These are phyloP conservation scores for Neolentinus lepideus DNA, from an alignment of 1,284 basidiomycete genomes.

Conservation along the genomic window DNA sequence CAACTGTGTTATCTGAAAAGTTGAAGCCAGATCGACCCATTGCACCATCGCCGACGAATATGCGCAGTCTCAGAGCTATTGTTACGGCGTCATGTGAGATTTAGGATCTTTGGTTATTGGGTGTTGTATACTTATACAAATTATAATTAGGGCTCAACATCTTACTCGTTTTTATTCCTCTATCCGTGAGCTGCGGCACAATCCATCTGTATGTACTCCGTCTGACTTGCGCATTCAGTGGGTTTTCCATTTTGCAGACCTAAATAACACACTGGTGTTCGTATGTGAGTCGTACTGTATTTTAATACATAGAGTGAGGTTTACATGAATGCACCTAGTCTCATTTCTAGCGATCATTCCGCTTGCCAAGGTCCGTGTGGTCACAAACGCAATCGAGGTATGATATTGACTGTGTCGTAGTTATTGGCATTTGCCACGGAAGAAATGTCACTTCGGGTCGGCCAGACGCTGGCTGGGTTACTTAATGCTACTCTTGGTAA, in stretches of 20 bases:
- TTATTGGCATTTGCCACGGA: constrained; percentile 85
- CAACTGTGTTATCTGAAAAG: constrained; percentile 13
- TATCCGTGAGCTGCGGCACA: constrained; percentile 43
- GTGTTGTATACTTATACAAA: constrained; percentile 3
- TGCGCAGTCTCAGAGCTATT: constrained; percentile 41
- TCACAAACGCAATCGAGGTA: neutral
- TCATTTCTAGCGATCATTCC: constrained; percentile 71
- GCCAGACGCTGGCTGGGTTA: constrained; percentile 81
- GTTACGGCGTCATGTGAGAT: constrained; percentile 47
- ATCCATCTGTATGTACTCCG: neutral
- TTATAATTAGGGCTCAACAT: constrained; percentile 50
- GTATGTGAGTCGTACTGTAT: constrained; percentile 43
- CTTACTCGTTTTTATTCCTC: constrained; percentile 57
- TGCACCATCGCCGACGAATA: constrained; percentile 32
- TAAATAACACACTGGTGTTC: constrained; percentile 58
- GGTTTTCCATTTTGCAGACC: constrained; percentile 58
- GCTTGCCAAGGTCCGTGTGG: constrained; percentile 53
- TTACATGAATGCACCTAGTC: constrained; percentile 40
- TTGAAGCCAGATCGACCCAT: constrained; percentile 27
- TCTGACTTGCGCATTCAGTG: constrained; percentile 37
- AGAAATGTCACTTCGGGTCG: constrained; percentile 75
- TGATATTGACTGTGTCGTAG: constrained; percentile 23
- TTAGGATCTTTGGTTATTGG: neutral
- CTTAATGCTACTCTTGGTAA: constrained; percentile 85
- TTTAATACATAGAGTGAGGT: neutral